These are phyloP conservation scores for Rhizophagus clarus DNA, from an alignment of 192 early-diverging fungal species.

Conservation along the genomic window DNA sequence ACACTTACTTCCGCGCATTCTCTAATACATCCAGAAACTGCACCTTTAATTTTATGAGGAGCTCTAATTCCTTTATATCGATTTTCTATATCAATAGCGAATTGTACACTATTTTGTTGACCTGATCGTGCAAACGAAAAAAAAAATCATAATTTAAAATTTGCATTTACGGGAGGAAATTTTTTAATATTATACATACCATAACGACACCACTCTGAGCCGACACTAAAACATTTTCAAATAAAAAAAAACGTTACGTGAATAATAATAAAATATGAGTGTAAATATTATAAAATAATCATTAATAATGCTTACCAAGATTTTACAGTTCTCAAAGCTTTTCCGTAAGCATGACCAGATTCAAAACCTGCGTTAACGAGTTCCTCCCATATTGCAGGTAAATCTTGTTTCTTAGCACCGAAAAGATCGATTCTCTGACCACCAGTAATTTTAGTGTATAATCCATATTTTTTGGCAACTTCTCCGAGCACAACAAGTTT, in stretches of 20 bases:
- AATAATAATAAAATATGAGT: too few species aligned
- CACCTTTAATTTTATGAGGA: slow-evolving; percentile 73
- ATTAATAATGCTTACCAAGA: slow-evolving; percentile 53
- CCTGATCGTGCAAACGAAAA: not conserved
- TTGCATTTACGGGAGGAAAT: not conserved
- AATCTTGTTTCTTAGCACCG: slow-evolving; percentile 64
- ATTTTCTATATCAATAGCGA: slow-evolving; percentile 66
- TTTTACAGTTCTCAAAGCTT: slow-evolving; percentile 70
- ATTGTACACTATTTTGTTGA: slow-evolving; percentile 65
- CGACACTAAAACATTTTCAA: slow-evolving; percentile 40
- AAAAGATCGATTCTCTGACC: slow-evolving; percentile 73
- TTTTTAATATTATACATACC: slow-evolving; percentile 31
- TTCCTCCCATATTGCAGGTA: slow-evolving; percentile 67
- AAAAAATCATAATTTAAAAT: not conserved
- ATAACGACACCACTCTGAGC: slow-evolving; percentile 70
- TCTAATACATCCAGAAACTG: slow-evolving; percentile 66
- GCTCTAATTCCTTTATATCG: slow-evolving; percentile 69
- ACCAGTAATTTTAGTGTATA: slow-evolving; percentile 74
- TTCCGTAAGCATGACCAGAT: slow-evolving; percentile 72
- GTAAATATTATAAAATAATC: too few species aligned
- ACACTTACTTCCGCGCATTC: slow-evolving; percentile 52
- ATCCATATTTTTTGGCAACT: slow-evolving; percentile 62
- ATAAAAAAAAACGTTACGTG: not conserved
- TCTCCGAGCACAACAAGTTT: slow-evolving; percentile 61
- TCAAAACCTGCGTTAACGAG: slow-evolving; percentile 67